Evolutionary conservation across 2,329 filamentous ascomycete genomes (phyloP).

Genomic region (Amesomyces nigricolor): DNA sequence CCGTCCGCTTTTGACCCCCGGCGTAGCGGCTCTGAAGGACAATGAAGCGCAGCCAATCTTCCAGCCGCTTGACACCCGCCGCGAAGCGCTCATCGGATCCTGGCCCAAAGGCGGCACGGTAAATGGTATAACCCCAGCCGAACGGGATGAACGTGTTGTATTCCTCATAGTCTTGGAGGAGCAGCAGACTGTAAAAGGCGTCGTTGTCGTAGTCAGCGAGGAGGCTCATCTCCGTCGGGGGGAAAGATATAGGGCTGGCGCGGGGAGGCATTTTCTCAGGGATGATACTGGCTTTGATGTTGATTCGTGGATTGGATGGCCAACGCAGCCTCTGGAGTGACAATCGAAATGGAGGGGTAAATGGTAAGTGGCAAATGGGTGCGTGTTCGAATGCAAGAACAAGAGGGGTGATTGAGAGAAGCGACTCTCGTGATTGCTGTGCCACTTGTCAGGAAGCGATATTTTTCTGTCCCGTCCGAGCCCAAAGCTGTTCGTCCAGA

Average conservation of each 20-base stretch:
- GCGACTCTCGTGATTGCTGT: too few species aligned
- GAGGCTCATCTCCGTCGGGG: not conserved
- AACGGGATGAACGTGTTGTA: not conserved
- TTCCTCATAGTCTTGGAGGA: not conserved
- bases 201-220: not conserved
- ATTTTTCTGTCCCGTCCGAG: too few species aligned
- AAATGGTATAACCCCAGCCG: not conserved
- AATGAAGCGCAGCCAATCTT: not conserved
- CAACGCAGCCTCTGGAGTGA: too few species aligned
- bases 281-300: too few species aligned
- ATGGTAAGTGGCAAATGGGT: too few species aligned
- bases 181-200: not conserved
- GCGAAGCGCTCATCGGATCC: not conserved
- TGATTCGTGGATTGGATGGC: too few species aligned
- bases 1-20: not conserved
- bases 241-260: not conserved
- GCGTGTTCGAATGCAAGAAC: too few species aligned
- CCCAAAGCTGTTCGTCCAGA: too few species aligned
- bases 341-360: too few species aligned
- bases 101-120: not conserved
- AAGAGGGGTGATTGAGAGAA: too few species aligned
- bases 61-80: not conserved
- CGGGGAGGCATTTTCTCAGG: not conserved
- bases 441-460: too few species aligned
- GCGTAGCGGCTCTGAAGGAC: not conserved